Evolutionary conservation across 306 rosid species (phyloP).

Genomic region (Heteromeles arbutifolia): DNA sequence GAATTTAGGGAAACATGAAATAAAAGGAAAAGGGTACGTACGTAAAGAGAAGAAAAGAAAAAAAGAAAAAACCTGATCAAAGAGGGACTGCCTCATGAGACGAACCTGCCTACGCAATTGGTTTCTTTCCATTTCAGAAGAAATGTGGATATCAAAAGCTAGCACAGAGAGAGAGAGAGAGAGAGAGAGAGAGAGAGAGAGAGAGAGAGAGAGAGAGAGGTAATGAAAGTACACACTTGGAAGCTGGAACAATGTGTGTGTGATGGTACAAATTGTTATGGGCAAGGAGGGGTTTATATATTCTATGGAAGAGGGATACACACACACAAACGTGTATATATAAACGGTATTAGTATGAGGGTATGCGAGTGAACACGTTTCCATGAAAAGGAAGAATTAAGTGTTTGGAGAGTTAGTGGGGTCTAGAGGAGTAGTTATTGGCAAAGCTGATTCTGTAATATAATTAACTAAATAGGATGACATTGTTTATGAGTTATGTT

Average conservation of each 20-base stretch:
- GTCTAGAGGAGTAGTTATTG: too few species aligned
- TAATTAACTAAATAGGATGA: too few species aligned
- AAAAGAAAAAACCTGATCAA: constrained; percentile 55
- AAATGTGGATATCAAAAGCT: background rate
- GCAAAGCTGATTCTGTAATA: too few species aligned
- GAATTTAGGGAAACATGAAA: background rate
- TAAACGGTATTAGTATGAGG: too few species aligned
- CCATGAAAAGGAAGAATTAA: too few species aligned
- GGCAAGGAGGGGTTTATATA: constrained; percentile 22
- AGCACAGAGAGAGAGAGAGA: constrained; percentile 3
- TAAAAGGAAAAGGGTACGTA: background rate
- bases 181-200: constrained; percentile 6
- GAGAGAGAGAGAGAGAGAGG: background rate
- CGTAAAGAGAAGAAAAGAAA: background rate
- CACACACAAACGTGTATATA: too few species aligned
- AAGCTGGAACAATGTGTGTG: background rate
- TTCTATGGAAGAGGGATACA: too few species aligned
- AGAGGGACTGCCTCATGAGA: constrained; percentile 64
- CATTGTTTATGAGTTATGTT: too few species aligned
- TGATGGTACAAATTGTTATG: constrained; percentile 21
- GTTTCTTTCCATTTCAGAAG: constrained; percentile 48
- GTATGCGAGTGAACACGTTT: too few species aligned
- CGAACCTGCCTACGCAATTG: constrained; percentile 45
- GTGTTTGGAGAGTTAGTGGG: too few species aligned
- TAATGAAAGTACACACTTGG: background rate